A percentile compares a stretch with the other conserved stretches of the same genome.
These are phyloP conservation scores for Stylonectria norvegica DNA, from an alignment of 2,329 filamentous ascomycete species.

Conservation along the genomic window DNA sequence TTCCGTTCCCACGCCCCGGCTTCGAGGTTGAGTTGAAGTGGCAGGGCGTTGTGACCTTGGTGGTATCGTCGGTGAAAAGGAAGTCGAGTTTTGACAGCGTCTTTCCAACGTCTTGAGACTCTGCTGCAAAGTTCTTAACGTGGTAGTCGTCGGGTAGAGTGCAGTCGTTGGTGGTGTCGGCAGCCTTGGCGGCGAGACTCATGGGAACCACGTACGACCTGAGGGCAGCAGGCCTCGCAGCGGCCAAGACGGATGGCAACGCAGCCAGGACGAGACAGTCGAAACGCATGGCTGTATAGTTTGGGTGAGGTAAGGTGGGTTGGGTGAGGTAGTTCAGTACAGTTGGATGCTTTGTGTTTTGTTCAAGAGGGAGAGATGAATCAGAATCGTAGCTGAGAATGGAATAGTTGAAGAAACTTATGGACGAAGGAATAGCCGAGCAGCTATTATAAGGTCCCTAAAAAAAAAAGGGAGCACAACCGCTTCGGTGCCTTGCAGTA, in stretches of 20 bases:
- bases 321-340: no score
- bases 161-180: conserved; percentile 29
- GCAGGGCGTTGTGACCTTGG: conserved; percentile 40
- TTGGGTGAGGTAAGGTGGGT: conserved; percentile 1
- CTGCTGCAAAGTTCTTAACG: conserved; percentile 36
- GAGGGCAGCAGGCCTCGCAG: no score
- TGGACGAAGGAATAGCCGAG: neutral
- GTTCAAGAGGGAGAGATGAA: neutral
- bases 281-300: conserved; percentile 16
- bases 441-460: conserved; percentile 3
- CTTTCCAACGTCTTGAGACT: conserved; percentile 33
- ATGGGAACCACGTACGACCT: conserved; percentile 29
- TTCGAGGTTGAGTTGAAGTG: conserved; percentile 41
- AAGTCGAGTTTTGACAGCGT: conserved; percentile 37
- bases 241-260: conserved; percentile 20
- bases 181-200: conserved; percentile 23
- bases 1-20: conserved; percentile 21
- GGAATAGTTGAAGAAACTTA: neutral
- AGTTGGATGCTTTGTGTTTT: neutral
- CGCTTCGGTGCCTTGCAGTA: neutral
- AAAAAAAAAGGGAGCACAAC: conserved; percentile 1
- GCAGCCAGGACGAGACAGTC: conserved; percentile 19
- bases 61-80: conserved; percentile 39
- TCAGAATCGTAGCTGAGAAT: neutral
- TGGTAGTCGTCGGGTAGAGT: conserved; percentile 37